Percentiles rank a stretch among this genome's conserved stretches.
These are phyloP conservation scores for Komagataella ulmi DNA, from an alignment of 805 yeast genomes.

Conservation along the genomic window DNA sequence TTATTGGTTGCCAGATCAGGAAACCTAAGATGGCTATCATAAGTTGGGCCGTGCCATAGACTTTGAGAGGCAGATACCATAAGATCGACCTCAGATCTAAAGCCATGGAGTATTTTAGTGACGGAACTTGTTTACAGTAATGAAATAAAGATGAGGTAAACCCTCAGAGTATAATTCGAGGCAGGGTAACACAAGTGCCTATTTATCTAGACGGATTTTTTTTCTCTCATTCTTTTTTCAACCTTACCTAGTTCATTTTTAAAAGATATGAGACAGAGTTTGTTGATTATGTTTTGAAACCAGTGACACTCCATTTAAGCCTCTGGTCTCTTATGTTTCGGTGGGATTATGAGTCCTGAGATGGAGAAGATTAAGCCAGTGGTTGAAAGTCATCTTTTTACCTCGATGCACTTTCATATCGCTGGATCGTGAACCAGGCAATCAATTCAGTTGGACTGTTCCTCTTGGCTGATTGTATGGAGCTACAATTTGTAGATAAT, in stretches of 20 bases:
- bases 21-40: not conserved
- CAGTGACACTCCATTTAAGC: not conserved
- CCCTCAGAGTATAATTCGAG: not conserved
- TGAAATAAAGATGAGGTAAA: not conserved
- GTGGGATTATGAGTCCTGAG: not conserved
- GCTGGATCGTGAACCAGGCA: not conserved
- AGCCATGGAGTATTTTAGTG: not conserved
- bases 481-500: not conserved
- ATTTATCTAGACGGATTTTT: not conserved
- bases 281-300: not conserved
- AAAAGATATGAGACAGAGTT: not conserved
- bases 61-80: not conserved
- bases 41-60: not conserved
- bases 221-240: not conserved
- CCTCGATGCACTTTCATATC: not conserved
- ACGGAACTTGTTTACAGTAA: not conserved
- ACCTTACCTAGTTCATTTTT: not conserved
- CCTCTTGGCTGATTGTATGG: not conserved
- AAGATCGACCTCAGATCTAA: not conserved
- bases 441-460: not conserved
- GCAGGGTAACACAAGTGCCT: not conserved
- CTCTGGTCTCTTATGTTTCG: not conserved
- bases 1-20: not conserved
- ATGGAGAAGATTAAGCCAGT: not conserved
- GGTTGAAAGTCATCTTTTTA: not conserved